These are phyloP conservation scores for Rhizophlyctis rosea DNA, from an alignment of 192 early-diverging fungal species.

Conservation along the genomic window DNA sequence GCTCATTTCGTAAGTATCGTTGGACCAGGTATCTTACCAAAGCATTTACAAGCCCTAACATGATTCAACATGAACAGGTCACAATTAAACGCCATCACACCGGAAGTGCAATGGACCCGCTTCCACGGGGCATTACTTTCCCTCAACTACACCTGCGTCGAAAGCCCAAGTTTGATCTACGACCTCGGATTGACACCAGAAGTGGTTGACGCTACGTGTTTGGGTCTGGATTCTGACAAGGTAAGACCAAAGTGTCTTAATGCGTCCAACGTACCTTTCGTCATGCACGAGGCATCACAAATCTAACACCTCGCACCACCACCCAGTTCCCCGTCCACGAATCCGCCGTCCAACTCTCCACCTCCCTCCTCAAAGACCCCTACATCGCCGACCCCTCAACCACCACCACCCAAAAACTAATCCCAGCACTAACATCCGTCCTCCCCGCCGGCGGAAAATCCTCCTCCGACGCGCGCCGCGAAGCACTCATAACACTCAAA, in stretches of 20 bases:
- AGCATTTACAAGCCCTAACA: slow-evolving; percentile 10
- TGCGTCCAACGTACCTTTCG: too few relatives aligned
- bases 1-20: slow-evolving; percentile 41
- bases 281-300: too few relatives aligned
- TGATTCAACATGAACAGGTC: slow-evolving; percentile 15
- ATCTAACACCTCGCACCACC: too few relatives aligned
- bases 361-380: too few relatives aligned
- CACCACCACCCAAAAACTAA: too few relatives aligned
- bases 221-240: slow-evolving; percentile 21
- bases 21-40: slow-evolving; percentile 10
- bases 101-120: slow-evolving; percentile 20
- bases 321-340: too few relatives aligned
- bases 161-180: slow-evolving; percentile 43
- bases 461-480: slow-evolving; percentile 30
- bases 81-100: slow-evolving; percentile 24
- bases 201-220: neutral
- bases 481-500: slow-evolving; percentile 44
- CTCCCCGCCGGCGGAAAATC: slow-evolving; percentile 10
- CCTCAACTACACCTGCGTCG: slow-evolving; percentile 45
- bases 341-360: too few relatives aligned
- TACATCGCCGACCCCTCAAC: too few relatives aligned
- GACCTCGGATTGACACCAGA: slow-evolving; percentile 25
- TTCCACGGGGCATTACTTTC: slow-evolving; percentile 42
- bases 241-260: slow-evolving; percentile 8
- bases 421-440: slow-evolving; percentile 12